Base-by-base conservation (phyloP, 2,329 filamentous ascomycete species). In the Ustulina deusta region DNA sequence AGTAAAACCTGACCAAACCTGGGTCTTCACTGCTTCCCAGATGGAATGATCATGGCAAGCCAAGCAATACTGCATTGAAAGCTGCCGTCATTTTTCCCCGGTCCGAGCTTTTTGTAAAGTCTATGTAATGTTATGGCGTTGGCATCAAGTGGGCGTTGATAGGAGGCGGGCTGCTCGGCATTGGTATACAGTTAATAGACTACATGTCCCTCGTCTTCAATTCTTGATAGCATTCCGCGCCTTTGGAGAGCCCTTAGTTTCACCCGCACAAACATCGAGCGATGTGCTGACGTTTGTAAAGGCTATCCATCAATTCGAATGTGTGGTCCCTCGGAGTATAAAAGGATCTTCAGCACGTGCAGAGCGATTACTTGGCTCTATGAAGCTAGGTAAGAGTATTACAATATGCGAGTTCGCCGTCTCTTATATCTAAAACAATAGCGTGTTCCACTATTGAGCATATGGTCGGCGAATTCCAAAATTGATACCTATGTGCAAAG, bases 171-270 rank as follows among this genome's bases (percentile, higher is more conserved):
- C 48, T 61, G 44, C 56, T 58, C 9, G 54, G 55, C 52, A 64
- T 62, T 17, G 38, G 56, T 52, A 67, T 57, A 40, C 48, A 69
- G 13, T 67, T 67, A 64, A 64, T 69, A 67, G 61, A 69, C 44
- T 54, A 64, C 57, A 36, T 55, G 17, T 54, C n/a, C 13, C 17
- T 25, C n/a, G 38, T 40, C 22, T 52, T 57, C n/a, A 11, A 20
- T 25, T 27, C 7, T 38, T 29, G 25, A 13, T 34, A 36, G 27
- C 17, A 13, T 10, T 22, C 15, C 22, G 22, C 36, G 29, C 25
- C 10, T 15, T 36, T 17, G 13, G 4, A 10, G 7, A 6, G 27
- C 1, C 17, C 17, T n/a, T 52, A 4, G 34, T 48, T 13, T 5
- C 44, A 25, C n/a, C 20, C 1, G 11, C 25, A 49, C 29, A 34